Evolutionary conservation across 148 eudicot genomes (phyloP).

Genomic region (Camellia sinensis): DNA sequence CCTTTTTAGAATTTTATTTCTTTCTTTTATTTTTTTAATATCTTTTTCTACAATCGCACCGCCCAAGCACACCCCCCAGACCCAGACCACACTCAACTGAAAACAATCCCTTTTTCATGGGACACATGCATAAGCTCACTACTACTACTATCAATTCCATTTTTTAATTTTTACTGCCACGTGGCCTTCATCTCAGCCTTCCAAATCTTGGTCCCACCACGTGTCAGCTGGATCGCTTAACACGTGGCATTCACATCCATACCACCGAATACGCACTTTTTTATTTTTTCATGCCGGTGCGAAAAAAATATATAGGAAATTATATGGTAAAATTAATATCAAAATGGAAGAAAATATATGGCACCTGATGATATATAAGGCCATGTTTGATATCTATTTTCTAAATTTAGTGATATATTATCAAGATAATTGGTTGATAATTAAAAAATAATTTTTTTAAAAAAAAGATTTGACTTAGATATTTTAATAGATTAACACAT

Average conservation of each 20-base stretch:
- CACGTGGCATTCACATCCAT: neutral
- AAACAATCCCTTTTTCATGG: neutral
- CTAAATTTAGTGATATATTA: too few relatives aligned
- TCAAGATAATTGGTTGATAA: too few relatives aligned
- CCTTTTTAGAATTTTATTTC: neutral
- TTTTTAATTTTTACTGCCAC: neutral
- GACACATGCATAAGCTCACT: neutral
- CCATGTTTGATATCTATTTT: too few relatives aligned
- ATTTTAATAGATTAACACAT: too few relatives aligned
- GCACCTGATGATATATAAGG: too few relatives aligned
- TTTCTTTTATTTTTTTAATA: neutral
- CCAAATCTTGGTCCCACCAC: neutral
- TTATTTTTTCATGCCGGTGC: neutral
- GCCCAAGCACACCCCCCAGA: neutral
- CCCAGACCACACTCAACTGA: neutral
- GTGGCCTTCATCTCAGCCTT: neutral
- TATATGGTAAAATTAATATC: too few relatives aligned
- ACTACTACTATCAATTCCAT: neutral
- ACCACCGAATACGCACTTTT: neutral
- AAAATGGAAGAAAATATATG: too few relatives aligned
- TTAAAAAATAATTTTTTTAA: too few relatives aligned
- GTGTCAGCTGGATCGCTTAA: neutral
- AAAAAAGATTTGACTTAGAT: too few relatives aligned
- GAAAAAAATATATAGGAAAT: too few relatives aligned
- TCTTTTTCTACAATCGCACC: neutral